Conservation (phyloP, 1,284 basidiomycete genomes). For the Melampsora americana region DNA sequence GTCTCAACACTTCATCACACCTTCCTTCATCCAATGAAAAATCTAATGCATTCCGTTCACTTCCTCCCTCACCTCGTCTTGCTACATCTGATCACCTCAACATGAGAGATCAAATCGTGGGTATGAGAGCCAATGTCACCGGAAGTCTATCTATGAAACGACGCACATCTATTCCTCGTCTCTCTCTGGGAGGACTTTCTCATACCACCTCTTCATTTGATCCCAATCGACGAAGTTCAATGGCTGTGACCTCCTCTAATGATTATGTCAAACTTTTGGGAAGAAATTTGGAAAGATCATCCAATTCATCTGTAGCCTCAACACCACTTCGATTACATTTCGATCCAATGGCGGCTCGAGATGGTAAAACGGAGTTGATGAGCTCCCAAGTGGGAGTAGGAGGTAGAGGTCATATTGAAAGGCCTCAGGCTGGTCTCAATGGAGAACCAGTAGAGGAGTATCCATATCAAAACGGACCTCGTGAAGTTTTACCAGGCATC, state of each 20-base stretch:
- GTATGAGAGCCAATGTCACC: constrained; percentile 39
- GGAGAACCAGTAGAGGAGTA: constrained; percentile 46
- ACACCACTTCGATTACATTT: constrained; percentile 32
- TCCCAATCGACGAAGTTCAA: neutral
- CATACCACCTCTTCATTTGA: neutral
- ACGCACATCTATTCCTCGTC: constrained; percentile 39
- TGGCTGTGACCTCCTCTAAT: neutral
- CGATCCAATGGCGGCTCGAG: constrained; percentile 23
- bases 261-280: constrained; percentile 28
- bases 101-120: constrained; percentile 26
- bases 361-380: constrained; percentile 35
- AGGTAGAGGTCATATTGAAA: constrained; percentile 40
- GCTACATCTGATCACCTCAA: neutral
- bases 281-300: constrained; percentile 26
- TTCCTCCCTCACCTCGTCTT: constrained; percentile 39
- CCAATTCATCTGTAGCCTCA: neutral
- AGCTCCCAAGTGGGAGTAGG: constrained; percentile 40
- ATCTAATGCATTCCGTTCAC: constrained; percentile 16
- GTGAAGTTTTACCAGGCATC: constrained; percentile 81
- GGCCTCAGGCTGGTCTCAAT: neutral
- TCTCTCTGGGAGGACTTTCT: neutral
- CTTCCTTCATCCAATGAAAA: constrained; percentile 7
- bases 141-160: constrained; percentile 42
- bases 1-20: neutral
- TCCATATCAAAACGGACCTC: constrained; percentile 79